A percentile compares a stretch with the other conserved stretches of the same genome.
Evolutionary conservation across 2,329 filamentous ascomycete genomes (phyloP).

Genomic region (Aspergillus sp.): DNA sequence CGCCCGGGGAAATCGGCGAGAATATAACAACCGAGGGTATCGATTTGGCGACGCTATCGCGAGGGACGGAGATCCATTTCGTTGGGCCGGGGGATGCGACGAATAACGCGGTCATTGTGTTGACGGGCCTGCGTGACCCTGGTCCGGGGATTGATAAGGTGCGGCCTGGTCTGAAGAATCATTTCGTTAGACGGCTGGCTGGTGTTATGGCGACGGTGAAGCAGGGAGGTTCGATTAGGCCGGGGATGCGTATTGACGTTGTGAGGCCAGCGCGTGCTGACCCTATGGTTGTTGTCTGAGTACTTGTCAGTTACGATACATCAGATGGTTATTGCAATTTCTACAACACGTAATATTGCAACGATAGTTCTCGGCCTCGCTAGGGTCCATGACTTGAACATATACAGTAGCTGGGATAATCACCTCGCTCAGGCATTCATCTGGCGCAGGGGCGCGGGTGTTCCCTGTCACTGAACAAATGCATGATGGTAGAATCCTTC

Average conservation of each 20-base stretch:
- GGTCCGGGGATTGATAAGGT: neutral
- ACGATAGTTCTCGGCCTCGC: neutral
- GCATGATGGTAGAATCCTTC: conserved; percentile 64
- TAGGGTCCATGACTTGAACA: conserved; percentile 52
- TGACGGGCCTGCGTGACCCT: neutral
- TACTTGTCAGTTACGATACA: neutral
- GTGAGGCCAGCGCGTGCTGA: neutral
- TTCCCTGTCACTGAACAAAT: conserved; percentile 65
- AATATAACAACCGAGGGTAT: neutral
- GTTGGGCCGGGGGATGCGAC: neutral
- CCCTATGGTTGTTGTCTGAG: neutral
- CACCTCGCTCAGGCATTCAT: conserved; percentile 64
- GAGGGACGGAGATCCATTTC: neutral
- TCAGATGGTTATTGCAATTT: no score
- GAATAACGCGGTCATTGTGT: neutral
- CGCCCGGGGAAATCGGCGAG: neutral
- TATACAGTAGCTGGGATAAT: conserved; percentile 71
- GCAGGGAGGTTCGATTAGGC: neutral
- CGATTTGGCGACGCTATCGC: neutral
- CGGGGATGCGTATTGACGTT: neutral
- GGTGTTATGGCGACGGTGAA: neutral
- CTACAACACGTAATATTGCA: no score
- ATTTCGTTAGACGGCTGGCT: neutral
- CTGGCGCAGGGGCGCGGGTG: conserved; percentile 59
- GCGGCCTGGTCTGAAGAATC: neutral